A percentile compares a stretch with the other conserved stretches of the same genome.
phyloP scores from a whole-genome alignment of 2,329 filamentous ascomycete genomes.

The Calcarisporium arbuscula region DNA sequence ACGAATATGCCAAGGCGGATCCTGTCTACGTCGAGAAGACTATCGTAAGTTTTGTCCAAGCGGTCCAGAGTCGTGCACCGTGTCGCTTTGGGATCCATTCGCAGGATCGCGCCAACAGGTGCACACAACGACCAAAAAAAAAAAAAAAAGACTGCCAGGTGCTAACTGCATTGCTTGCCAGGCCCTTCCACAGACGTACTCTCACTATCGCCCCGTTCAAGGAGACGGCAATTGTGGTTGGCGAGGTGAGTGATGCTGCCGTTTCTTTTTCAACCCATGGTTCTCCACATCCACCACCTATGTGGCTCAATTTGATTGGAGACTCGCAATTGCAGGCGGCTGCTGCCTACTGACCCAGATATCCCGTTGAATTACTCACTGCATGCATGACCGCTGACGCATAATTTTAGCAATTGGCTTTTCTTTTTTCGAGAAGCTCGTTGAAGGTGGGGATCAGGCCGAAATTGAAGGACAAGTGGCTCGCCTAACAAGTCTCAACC shows the following conservation, averaged over 20 bases:
- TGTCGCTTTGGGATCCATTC: no score
- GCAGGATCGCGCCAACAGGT: no score
- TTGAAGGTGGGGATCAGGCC: conserved; percentile 57
- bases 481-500: conserved; percentile 65
- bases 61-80: no score
- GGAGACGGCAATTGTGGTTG: conserved; percentile 97
- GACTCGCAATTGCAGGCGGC: background rate
- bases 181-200: conserved; percentile 77
- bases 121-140: no score
- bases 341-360: background rate
- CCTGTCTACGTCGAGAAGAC: conserved; percentile 82
- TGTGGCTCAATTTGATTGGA: background rate
- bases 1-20: conserved; percentile 86
- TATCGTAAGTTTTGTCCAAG: conserved; percentile 49
- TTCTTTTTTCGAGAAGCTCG: conserved; percentile 82
- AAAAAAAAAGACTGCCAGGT: no score
- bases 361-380: no score
- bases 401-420: conserved; percentile 93
- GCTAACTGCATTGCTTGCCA: conserved; percentile 26
- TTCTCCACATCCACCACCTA: conserved; percentile 1
- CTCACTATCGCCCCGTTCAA: conserved; percentile 78
- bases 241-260: conserved; percentile 65
- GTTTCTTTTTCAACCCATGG: conserved; percentile 1
- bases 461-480: conserved; percentile 64
- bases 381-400: no score